Conservation (phyloP, 345 rosid genomes). For the Camelina hispida region DNA sequence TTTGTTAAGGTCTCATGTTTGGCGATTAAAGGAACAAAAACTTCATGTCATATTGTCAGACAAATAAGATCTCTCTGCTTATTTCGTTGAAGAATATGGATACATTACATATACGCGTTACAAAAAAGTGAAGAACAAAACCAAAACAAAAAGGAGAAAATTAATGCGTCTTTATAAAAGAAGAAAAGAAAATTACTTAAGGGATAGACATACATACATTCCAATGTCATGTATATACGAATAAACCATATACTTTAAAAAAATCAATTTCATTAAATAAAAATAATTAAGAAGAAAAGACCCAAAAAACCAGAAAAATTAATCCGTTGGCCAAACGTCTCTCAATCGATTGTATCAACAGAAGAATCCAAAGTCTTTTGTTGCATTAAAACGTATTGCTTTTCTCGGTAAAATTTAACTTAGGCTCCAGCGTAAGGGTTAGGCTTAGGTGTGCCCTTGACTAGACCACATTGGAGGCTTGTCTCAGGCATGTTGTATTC, state of each 20-base stretch:
- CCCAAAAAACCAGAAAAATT: constrained; percentile 26
- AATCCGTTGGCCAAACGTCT: constrained; percentile 23
- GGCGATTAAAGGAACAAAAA: neutral
- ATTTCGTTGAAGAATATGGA: constrained; percentile 36
- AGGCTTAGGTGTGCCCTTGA: constrained; percentile 59
- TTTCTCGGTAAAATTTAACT: constrained; percentile 22
- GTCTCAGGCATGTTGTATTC: constrained; percentile 83
- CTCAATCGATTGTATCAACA: constrained; percentile 29
- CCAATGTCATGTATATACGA: constrained; percentile 34
- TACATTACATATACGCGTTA: constrained; percentile 39
- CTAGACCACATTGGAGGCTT: constrained; percentile 61
- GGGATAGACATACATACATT: constrained; percentile 42
- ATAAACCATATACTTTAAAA: constrained; percentile 36
- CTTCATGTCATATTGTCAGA: constrained; percentile 11
- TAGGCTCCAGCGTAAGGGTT: constrained; percentile 60
- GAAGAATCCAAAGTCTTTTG: constrained; percentile 38
- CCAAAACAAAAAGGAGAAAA: neutral
- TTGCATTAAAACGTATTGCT: constrained; percentile 11
- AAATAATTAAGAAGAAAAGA: constrained; percentile 15
- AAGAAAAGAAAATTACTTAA: constrained; percentile 25
- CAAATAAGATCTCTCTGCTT: constrained; percentile 40
- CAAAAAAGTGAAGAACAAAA: constrained; percentile 36
- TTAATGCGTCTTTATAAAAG: constrained; percentile 22
- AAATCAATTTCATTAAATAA: constrained; percentile 17
- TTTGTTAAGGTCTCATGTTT: neutral